Evolutionary conservation across 1,284 basidiomycete species (phyloP), one percentile per base, ranked within the genome.

Genomic region (Cryptococcus floricola): DNA sequence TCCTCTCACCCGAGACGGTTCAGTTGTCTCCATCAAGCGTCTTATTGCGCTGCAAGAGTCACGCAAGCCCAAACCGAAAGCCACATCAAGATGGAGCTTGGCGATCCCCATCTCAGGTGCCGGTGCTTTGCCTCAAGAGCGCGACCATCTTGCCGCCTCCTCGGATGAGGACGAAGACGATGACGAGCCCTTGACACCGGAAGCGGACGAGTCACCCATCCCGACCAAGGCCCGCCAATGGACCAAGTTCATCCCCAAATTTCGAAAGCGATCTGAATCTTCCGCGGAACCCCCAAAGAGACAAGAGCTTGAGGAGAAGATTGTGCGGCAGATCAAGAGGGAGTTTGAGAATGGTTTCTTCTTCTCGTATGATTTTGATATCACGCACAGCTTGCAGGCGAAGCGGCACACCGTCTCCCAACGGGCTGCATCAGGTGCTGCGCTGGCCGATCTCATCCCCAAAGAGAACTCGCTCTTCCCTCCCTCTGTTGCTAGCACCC

Each of bases 331-430:
- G 52, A 72, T 77, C 50, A 67, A 69, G 8, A 60, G 71, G 9
- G 74, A 75, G 50, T 72, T 77, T 34, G 60, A 58, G 3, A 63
- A 67, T 2, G 77, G 77, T 34, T 77, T 78, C 65, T 78, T 75
- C 67, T 78, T 79, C 71, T 74, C 74, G n/a, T 77, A 76, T 67
- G 78, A 79, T 41, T 74, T 77, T 50, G 81, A 82, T 63, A 72
- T 81, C 34, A 81, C 81, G 4, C 78, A 76, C 34, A 74, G 77
- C 1, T 61, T 81, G 27, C 80, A 81, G 59, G 68, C 71, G 55
- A 81, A 81, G 64, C 68, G 78, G 8, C 60, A 68, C 8, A 63
- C 67, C 2, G 54, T 79, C 18, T 50, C 64, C 8, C 56, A 62
- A n/a, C 54, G 66, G 1, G 57, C 56, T 5, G 58, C 61, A 2